Percentiles rank a stretch among this genome's conserved stretches.
Evolutionary conservation across 2,329 filamentous ascomycete genomes (phyloP).

Genomic region (Aureobasidium melanogenum): DNA sequence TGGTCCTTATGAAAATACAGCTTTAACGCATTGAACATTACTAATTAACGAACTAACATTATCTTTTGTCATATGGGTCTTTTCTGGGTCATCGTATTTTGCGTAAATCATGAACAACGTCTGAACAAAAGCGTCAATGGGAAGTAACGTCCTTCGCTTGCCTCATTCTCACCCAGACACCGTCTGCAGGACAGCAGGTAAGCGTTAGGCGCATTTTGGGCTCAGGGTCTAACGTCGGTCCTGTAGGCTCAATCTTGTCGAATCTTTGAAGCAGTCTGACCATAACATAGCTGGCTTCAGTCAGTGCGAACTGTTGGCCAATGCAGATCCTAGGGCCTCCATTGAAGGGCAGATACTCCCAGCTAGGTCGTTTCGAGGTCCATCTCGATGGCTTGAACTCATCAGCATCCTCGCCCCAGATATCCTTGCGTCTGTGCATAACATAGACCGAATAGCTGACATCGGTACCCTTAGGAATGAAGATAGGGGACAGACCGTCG

Average conservation of each 20-base stretch:
- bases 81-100: not conserved
- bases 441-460: conserved; percentile 37
- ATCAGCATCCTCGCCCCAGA: conserved; percentile 41
- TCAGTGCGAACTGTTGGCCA: conserved; percentile 22
- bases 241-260: conserved; percentile 20
- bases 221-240: not conserved
- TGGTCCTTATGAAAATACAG: not conserved
- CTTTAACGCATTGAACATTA: conserved; percentile 1
- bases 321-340: conserved; percentile 22
- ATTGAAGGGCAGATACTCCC: conserved; percentile 29
- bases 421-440: conserved; percentile 42
- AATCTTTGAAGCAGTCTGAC: conserved; percentile 25
- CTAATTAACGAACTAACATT: not conserved
- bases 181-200: conserved; percentile 10
- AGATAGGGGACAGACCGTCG: conserved; percentile 40
- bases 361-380: conserved; percentile 23
- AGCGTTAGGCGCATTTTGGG: conserved; percentile 7
- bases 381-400: conserved; percentile 42
- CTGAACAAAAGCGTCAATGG: not conserved
- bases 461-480: conserved; percentile 38
- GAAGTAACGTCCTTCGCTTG: conserved; percentile 7
- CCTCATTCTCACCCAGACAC: conserved; percentile 8
- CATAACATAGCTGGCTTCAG: conserved; percentile 24
- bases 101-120: not conserved
- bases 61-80: not conserved